Conservation (phyloP, 106 monocot species). For the Triglochin maritima region DNA sequence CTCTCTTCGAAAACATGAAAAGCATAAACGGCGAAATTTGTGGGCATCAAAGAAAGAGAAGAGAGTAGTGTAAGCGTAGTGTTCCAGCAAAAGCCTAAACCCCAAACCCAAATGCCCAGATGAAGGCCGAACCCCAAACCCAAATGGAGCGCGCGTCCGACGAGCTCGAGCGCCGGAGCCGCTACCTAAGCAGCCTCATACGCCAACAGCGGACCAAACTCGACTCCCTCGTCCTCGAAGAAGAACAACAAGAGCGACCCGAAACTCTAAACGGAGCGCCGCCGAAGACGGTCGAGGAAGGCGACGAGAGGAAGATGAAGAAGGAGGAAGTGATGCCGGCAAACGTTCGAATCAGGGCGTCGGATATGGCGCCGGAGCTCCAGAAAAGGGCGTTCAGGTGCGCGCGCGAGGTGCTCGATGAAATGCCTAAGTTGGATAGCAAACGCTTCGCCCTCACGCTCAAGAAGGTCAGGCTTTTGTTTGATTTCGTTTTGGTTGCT, state of each 20-base stretch:
- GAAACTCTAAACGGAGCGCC: neutral
- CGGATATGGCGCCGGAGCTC: slow-evolving; percentile 22
- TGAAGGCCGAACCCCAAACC: too few species aligned
- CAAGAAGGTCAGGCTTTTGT: slow-evolving; percentile 11
- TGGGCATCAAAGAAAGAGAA: too few species aligned
- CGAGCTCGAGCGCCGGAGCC: slow-evolving; percentile 23
- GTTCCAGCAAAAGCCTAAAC: too few species aligned
- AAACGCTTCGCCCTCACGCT: slow-evolving; percentile 23
- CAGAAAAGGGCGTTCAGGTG: slow-evolving; percentile 23
- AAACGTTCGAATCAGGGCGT: slow-evolving; percentile 20
- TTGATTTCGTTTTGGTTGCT: neutral
- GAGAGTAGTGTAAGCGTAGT: too few species aligned
- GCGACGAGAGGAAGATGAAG: neutral
- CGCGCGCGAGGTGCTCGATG: slow-evolving; percentile 10
- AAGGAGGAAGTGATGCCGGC: neutral
- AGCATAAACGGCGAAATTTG: too few species aligned
- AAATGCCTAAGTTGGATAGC: slow-evolving; percentile 30
- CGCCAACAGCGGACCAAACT: slow-evolving; percentile 3
- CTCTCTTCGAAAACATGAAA: too few species aligned
- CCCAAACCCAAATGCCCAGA: too few species aligned
- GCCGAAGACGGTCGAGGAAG: too few species aligned
- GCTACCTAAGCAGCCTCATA: slow-evolving; percentile 20
- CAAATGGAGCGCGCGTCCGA: slow-evolving; percentile 18
- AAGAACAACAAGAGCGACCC: neutral
- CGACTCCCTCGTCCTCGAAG: neutral